Evolutionary conservation across 805 yeast genomes (phyloP).

Genomic region (Suhomyces pyralidae): DNA sequence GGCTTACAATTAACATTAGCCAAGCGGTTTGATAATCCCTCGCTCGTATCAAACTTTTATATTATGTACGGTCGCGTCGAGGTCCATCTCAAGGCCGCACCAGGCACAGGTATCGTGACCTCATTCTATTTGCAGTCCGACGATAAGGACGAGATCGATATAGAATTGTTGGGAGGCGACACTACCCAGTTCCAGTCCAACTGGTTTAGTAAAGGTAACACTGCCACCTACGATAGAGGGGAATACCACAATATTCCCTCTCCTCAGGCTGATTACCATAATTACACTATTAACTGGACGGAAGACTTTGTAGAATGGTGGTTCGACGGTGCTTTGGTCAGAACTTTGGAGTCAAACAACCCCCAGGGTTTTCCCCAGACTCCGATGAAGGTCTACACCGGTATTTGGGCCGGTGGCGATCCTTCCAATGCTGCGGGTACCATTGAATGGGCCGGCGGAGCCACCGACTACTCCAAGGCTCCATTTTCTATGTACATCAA

Average conservation of each 20-base stretch:
- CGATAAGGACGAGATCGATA: slow-evolving; percentile 16
- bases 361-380: slow-evolving; percentile 15
- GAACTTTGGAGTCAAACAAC: slow-evolving; percentile 11
- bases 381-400: slow-evolving; percentile 20
- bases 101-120: slow-evolving; percentile 13
- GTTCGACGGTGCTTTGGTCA: slow-evolving; percentile 9
- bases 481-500: slow-evolving; percentile 22
- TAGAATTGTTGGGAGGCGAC: slow-evolving; percentile 15
- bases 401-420: slow-evolving; percentile 53
- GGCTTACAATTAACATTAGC: slow-evolving; percentile 12
- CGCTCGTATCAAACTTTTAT: slow-evolving; percentile 14
- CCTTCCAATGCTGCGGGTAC: slow-evolving; percentile 24
- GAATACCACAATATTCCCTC: slow-evolving; percentile 9
- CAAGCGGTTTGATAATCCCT: slow-evolving; percentile 14
- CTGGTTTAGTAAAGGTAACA: slow-evolving; percentile 14
- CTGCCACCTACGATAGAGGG: slow-evolving; percentile 14
- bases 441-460: slow-evolving; percentile 26
- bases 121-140: slow-evolving; percentile 15
- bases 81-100: slow-evolving; percentile 13
- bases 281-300: slow-evolving; percentile 15
- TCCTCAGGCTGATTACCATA: slow-evolving; percentile 13
- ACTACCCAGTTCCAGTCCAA: slow-evolving; percentile 14
- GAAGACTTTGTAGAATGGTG: slow-evolving; percentile 11
- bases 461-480: slow-evolving; percentile 19
- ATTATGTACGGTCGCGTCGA: slow-evolving; percentile 16